Conservation (phyloP, 345 rosid species). For the Aurinia saxatilis region DNA sequence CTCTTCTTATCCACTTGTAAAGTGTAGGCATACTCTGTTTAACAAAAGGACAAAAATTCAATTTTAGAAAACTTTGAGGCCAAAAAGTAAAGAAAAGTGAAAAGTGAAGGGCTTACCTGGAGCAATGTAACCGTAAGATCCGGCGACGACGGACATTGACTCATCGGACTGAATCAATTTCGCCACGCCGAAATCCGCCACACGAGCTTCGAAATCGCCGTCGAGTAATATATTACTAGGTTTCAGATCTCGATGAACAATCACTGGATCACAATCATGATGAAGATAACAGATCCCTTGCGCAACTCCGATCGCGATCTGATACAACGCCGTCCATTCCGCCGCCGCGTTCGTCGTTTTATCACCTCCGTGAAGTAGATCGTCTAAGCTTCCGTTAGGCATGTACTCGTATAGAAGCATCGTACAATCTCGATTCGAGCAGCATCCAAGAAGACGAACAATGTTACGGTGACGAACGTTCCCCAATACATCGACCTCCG, state of each 20-base stretch:
- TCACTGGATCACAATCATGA: conserved; percentile 96
- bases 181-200: conserved; percentile 97
- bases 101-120: conserved; percentile 55
- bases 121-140: conserved; percentile 98
- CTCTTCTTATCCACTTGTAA: conserved; percentile 95
- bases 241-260: conserved; percentile 93
- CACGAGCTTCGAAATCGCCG: conserved; percentile 93
- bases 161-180: conserved; percentile 81
- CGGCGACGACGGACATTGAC: conserved; percentile 99
- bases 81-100: neutral
- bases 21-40: conserved; percentile 87
- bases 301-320: conserved; percentile 93
- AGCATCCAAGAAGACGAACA: conserved; percentile 82
- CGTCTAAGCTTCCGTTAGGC: conserved; percentile 90
- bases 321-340: conserved; percentile 79
- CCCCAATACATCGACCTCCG: conserved; percentile 92
- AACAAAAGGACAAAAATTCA: neutral
- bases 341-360: conserved; percentile 61
- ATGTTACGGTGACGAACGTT: conserved; percentile 88
- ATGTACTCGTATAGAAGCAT: conserved; percentile 94
- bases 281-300: conserved; percentile 98
- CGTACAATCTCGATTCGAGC: conserved; percentile 85
- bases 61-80: neutral
- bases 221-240: conserved; percentile 88
- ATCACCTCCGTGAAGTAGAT: conserved; percentile 66